Conservation (phyloP, 495 filamentous ascomycete genomes). For the Penicillium simplicissimum region DNA sequence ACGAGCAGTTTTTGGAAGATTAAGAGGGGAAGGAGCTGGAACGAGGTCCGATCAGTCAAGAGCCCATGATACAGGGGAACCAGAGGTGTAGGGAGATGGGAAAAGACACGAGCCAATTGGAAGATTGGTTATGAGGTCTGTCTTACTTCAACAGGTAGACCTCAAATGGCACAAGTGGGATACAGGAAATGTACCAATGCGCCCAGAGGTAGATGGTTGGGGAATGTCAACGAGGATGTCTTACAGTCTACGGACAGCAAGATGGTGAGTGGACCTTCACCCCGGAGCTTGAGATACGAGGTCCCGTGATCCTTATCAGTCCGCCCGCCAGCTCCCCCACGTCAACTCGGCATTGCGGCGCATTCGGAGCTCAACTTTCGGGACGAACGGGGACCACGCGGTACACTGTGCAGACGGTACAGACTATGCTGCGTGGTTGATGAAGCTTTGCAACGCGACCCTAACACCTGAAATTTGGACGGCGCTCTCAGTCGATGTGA, state of each 20-base stretch:
- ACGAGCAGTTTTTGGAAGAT: neutral
- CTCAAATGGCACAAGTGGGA: neutral
- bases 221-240: neutral
- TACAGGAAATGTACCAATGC: neutral
- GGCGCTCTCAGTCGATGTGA: neutral
- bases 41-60: neutral
- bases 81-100: neutral
- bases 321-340: constrained; percentile 11
- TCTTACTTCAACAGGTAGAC: neutral
- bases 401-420: neutral
- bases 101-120: neutral
- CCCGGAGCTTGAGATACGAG: constrained; percentile 11
- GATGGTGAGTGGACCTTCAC: constrained; percentile 9
- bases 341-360: constrained; percentile 6
- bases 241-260: neutral
- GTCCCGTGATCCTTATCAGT: constrained; percentile 32
- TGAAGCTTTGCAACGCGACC: neutral
- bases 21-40: neutral
- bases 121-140: neutral
- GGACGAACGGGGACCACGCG: neutral
- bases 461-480: neutral
- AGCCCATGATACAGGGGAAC: neutral
- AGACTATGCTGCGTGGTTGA: neutral
- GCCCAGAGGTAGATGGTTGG: neutral
- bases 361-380: constrained; percentile 4